A percentile compares a stretch with the other conserved stretches of the same genome.
Evolutionary conservation across 805 yeast genomes (phyloP).

Genomic region (Pichia membranifaciens): DNA sequence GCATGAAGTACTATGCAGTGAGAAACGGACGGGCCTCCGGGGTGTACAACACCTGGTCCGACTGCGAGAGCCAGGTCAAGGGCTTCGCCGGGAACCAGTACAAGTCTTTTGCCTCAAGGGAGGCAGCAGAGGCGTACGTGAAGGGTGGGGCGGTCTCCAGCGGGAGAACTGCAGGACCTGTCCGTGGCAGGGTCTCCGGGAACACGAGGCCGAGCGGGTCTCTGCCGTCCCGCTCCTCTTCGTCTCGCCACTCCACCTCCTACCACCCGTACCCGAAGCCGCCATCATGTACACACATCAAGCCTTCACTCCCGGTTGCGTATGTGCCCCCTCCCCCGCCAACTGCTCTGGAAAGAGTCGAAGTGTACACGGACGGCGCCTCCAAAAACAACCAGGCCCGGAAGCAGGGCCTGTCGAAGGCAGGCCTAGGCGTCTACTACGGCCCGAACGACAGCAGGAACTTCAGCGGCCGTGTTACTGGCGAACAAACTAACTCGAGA

Average conservation of each 20-base stretch:
- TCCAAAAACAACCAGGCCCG: conserved; percentile 51
- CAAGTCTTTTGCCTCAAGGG: conserved; percentile 45
- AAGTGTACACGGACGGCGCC: conserved; percentile 77
- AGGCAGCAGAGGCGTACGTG: conserved; percentile 46
- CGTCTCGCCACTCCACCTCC: too few relatives aligned
- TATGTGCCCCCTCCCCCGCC: conserved; percentile 3
- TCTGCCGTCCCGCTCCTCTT: too few relatives aligned
- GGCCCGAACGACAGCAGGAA: conserved; percentile 53
- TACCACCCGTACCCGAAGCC: not conserved
- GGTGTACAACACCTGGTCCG: conserved; percentile 54
- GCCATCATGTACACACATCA: too few relatives aligned
- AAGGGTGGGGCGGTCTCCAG: too few relatives aligned
- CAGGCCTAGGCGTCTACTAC: conserved; percentile 76
- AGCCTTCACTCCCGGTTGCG: too few relatives aligned
- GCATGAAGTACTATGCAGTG: conserved; percentile 43
- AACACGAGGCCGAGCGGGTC: too few relatives aligned
- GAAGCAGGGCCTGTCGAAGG: conserved; percentile 27
- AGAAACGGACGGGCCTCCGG: conserved; percentile 50
- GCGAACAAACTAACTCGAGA: conserved; percentile 65
- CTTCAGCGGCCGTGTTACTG: conserved; percentile 45
- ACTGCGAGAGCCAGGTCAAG: conserved; percentile 43
- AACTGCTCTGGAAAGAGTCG: not conserved
- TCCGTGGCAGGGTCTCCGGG: too few relatives aligned
- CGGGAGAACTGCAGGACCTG: not conserved
- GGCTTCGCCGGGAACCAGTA: conserved; percentile 54